These are phyloP conservation scores for Cucumis hystrix DNA, from an alignment of 306 rosid genomes.

Conservation along the genomic window DNA sequence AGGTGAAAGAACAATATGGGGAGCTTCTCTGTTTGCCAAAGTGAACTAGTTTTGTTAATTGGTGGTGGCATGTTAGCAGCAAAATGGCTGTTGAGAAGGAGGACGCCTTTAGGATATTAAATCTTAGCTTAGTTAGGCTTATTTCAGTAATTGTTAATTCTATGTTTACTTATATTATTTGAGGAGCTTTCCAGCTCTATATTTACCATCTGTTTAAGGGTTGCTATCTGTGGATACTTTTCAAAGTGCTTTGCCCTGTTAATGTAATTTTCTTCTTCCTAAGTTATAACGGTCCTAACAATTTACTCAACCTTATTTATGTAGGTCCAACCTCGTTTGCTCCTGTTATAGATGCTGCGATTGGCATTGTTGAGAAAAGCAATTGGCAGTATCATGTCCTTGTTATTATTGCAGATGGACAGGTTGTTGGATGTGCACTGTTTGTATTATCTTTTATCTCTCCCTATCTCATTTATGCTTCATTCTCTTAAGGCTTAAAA, in stretches of 20 bases:
- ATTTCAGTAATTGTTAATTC: background rate
- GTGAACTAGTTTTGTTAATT: too few species aligned
- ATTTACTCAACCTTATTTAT: constrained; percentile 6
- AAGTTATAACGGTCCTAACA: background rate
- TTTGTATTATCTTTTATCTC: constrained; percentile 4
- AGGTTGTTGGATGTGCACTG: constrained; percentile 36
- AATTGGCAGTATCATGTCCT: constrained; percentile 91
- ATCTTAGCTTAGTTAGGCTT: too few species aligned
- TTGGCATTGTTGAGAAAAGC: constrained; percentile 66
- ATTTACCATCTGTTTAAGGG: background rate
- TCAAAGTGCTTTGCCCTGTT: background rate
- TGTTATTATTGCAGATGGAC: constrained; percentile 95
- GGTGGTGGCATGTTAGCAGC: too few species aligned
- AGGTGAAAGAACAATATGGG: too few species aligned
- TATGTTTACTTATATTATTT: background rate
- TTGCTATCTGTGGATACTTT: background rate
- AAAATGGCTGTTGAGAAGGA: too few species aligned
- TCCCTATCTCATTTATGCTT: background rate
- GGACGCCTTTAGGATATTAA: too few species aligned
- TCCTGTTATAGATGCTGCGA: constrained; percentile 74
- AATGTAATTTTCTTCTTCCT: background rate
- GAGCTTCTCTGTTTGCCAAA: too few species aligned
- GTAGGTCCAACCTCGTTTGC: constrained; percentile 94
- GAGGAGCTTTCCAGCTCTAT: background rate
- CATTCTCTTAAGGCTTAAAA: constrained; percentile 1